Base-by-base conservation (phyloP, 2,329 filamentous ascomycete genomes). In the Fusarium decemcellulare region DNA sequence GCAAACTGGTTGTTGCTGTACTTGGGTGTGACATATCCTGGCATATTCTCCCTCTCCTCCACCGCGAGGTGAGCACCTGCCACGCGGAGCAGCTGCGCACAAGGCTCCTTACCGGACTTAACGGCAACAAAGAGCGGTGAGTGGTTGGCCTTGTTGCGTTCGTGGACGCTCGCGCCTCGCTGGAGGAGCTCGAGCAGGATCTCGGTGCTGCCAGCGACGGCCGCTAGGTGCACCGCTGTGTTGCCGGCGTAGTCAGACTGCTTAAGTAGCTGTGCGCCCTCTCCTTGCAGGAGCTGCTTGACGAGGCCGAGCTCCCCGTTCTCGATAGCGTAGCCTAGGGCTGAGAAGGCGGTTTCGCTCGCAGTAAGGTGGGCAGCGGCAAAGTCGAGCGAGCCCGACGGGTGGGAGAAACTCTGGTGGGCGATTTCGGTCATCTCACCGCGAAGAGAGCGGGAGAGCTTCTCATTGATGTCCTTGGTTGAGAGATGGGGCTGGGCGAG, bases 391-490 rank as follows among this genome's bases (percentile, higher is more conserved):
- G 80, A 85, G 44, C 85, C 88, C 29, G 88, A 85, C 0, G 92
- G 93, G 76, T 95, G 93, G 39, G 91, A 88, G 81, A 97, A 97
- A 65, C 91, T 89, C 12, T 92, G 92, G 46, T 87, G 84, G 8
- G 89, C 86, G 57, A 89, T 87, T 79, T 94, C 93, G 11, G 93
- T 97, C 81, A 97, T 88, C 82, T 98, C 95, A 47, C 95, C 95
- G 52, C 93, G 89, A 23, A 97, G 85, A 11, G 92, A 93, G 27
- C 86, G 81, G 8, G 92, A 90, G 89, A 97, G 97, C 65, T 86
- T 86, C 65, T 84, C 84, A 5, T 90, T 86, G 30, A 97, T 90
- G 23, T 93, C 90, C 56, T 86, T 83, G 8, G 88, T 85, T 0
- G 87, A 86, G n/a, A 92, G 83, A 34, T 84, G 86, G 1, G 92